Evolutionary conservation across 805 yeast species (phyloP), one percentile per base, ranked within the genome.

Genomic region (Wickerhamomyces queroliae): DNA sequence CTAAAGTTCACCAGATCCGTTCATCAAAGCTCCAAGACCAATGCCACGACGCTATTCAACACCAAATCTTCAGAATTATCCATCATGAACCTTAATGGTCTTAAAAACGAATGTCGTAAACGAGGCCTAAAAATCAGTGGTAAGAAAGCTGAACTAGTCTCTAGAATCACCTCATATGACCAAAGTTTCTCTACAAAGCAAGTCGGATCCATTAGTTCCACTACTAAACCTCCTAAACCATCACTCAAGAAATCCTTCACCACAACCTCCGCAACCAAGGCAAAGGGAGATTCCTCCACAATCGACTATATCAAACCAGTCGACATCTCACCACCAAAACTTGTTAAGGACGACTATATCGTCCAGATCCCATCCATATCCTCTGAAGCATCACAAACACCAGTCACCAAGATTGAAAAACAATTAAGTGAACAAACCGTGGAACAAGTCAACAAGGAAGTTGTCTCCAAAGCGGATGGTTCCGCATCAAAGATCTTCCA

Each of bases 41-140:
- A 50, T 17, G 55, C 52, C 28, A 51, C 61, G 2, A 49, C 56
- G 3, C 37, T 60, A 12, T 39, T 56, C 32, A 45, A 39, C 25
- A 37, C 49, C 15, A 53, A 47, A 33, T 50, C 47, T 28, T 49
- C 59, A 6, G 57, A 52, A 28, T 59, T 58, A 36, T 37, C 48
- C 7, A 46, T 60, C 22, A 70, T 78, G 74, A 75, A 76, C 32
- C 61, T 80, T 29, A 71, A 73, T 39, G 66, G 75, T 2, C 65
- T 81, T 47, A 78, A 75, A 52, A 56, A 55, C 38, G 86, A 80
- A 53, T 78, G 86, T 54, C 72, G 74, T 41, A 63, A 62, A 41
- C 69, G 81, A 44, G 84, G 85, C 0, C 56, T 81, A 43, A 76
- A 72, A 49, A 71, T 79, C 0, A 61, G 76, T n/a, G 89, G 89